Evolutionary conservation across 176 grass and related monocot species (phyloP), one percentile per base, ranked within the genome.

Genomic region (Lolium rigidum): DNA sequence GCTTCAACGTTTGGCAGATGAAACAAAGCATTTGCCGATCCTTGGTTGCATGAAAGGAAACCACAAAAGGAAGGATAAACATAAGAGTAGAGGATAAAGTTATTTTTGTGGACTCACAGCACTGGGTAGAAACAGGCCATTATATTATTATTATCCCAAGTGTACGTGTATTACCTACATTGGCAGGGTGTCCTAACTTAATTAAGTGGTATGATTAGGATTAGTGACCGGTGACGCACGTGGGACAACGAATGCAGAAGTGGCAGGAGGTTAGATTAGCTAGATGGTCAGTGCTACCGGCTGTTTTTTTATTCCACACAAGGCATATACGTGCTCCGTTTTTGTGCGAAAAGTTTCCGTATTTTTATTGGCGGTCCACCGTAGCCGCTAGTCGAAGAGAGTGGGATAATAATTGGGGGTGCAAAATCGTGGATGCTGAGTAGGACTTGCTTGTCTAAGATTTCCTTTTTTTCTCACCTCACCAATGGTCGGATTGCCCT

Each of bases 191-290:
- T 57, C 1, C 7, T 0, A 0, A 2, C 41, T 46, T 78, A 86
- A 13, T 54, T 72, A 56, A 49, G 8, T n/a, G 35, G 3, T 2
- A 79, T 65, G 72, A 83, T 83, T 87, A 47, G 84, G 11, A 72
- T 12, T 9, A 67, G 26, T 47, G 25, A 69, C 46, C 56, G 4
- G 74, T 67, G 80, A 24, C 74, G 41, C 84, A 87, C 84, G 89
- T 74, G 89, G 28, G 89, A 75, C 89, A 91, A 61, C 89, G 8
- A 84, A 76, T 9, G 24, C 16, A n/a, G 2, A 47, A 83, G 88
- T 54, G 54, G 72, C 54, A 72, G 52, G 24, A 10, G 70, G 37
- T 55, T 78, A 44, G 70, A 48, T 56, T n/a, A 73, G 66, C 47
- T 48, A 72, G 11, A 14, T 47, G 8, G 41, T 31, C 77, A 56